Evolutionary conservation across 768 basidiomycete species (phyloP).

Genomic region (Podaxis carcinomalis): DNA sequence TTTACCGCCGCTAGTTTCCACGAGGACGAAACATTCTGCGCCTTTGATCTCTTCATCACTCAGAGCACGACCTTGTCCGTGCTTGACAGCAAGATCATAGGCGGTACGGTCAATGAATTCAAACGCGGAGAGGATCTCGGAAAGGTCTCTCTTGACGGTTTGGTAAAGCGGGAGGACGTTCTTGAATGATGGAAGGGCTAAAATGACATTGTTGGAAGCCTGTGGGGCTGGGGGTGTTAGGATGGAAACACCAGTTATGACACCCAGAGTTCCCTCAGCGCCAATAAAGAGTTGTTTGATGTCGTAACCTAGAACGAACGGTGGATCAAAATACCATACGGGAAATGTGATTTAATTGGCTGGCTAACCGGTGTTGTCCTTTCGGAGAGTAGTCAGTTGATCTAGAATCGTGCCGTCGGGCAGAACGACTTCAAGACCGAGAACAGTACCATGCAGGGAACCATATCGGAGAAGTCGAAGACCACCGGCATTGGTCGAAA

Average conservation of each 20-base stretch:
- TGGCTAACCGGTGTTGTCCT: slow-evolving; percentile 90
- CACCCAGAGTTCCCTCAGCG: slow-evolving; percentile 92
- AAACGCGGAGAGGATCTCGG: slow-evolving; percentile 96
- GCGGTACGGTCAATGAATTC: slow-evolving; percentile 91
- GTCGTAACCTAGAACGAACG: slow-evolving; percentile 73
- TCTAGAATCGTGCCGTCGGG: slow-evolving; percentile 92
- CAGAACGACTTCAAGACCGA: slow-evolving; percentile 93
- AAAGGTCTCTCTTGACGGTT: slow-evolving; percentile 74
- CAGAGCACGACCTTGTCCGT: slow-evolving; percentile 76
- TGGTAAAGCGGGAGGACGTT: slow-evolving; percentile 85
- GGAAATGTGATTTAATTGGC: slow-evolving; percentile 14
- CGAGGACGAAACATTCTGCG: slow-evolving; percentile 84
- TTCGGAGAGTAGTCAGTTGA: slow-evolving; percentile 83
- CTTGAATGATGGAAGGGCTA: slow-evolving; percentile 83
- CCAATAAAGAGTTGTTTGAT: slow-evolving; percentile 98
- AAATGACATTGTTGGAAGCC: slow-evolving; percentile 87
- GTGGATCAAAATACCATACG: slow-evolving; percentile 4
- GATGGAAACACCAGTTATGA: slow-evolving; percentile 94
- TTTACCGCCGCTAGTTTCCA: slow-evolving; percentile 92
- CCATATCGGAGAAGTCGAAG: slow-evolving; percentile 91
- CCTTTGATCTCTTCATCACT: slow-evolving; percentile 70
- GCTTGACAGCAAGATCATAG: slow-evolving; percentile 79
- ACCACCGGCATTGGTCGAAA: slow-evolving; percentile 98
- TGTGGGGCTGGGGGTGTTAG: slow-evolving; percentile 80
- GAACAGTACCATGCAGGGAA: slow-evolving; percentile 88